Evolutionary conservation across 129 eudicot species (phyloP).

Genomic region (Flaveria linearis): DNA sequence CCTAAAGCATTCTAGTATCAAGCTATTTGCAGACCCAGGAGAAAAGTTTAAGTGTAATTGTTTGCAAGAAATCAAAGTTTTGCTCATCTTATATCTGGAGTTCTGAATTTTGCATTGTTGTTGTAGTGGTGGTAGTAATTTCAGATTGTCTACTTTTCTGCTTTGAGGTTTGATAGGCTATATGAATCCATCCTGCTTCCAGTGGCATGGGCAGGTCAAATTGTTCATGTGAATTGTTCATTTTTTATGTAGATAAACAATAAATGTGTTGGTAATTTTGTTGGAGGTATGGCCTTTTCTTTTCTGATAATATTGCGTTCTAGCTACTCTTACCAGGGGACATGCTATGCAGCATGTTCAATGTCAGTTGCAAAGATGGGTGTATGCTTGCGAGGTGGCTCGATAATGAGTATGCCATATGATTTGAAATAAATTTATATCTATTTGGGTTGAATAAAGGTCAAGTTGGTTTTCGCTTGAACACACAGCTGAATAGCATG

Average conservation of each 20-base stretch:
- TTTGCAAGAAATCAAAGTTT: slow-evolving; percentile 16
- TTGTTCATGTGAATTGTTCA: neutral
- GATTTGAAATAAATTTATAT: neutral
- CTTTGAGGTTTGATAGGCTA: slow-evolving; percentile 10
- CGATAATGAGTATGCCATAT: neutral
- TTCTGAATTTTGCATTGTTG: neutral
- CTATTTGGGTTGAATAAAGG: neutral
- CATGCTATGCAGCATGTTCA: slow-evolving; percentile 5
- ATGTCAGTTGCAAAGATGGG: neutral
- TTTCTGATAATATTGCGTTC: neutral
- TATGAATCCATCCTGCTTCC: slow-evolving; percentile 19
- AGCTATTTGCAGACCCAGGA: neutral
- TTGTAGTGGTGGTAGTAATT: slow-evolving; percentile 15
- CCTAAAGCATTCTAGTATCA: neutral
- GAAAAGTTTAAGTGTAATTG: neutral
- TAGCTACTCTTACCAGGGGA: neutral
- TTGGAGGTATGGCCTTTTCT: neutral
- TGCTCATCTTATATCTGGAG: neutral
- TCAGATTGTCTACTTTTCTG: neutral
- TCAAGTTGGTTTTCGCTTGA: neutral
- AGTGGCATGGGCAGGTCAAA: neutral
- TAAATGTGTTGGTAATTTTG: neutral
- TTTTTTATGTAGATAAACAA: slow-evolving; percentile 2
- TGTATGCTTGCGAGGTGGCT: slow-evolving; percentile 3
- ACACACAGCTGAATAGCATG: slow-evolving; percentile 2